phyloP scores from a whole-genome alignment of 345 rosid genomes.

The Gossypium raimondii region DNA sequence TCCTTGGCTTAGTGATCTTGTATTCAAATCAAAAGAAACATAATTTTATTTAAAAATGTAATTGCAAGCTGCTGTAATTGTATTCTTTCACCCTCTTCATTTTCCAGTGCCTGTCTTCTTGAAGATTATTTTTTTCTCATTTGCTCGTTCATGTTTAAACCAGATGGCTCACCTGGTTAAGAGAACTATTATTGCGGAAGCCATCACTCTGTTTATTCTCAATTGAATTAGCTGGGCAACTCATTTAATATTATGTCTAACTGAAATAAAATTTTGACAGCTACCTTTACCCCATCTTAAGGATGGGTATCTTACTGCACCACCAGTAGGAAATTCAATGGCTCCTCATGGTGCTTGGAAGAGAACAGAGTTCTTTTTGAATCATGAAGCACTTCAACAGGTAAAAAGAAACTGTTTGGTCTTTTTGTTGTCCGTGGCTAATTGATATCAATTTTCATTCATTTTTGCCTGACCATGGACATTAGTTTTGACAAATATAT shows the following conservation, averaged over 20 bases:
- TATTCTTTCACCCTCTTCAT: neutral
- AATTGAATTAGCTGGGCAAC: neutral
- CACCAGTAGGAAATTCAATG: neutral
- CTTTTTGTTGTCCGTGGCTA: neutral
- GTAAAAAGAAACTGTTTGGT: neutral
- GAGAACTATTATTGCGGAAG: neutral
- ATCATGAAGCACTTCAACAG: slow-evolving; percentile 16
- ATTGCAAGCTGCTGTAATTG: neutral
- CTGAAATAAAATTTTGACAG: slow-evolving; percentile 9
- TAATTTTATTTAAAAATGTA: neutral
- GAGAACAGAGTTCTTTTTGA: slow-evolving; percentile 11
- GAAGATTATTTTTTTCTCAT: neutral
- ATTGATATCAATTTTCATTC: neutral
- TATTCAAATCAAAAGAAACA: neutral
- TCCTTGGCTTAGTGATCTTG: slow-evolving; percentile 2
- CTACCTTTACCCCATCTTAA: slow-evolving; percentile 12
- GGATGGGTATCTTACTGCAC: slow-evolving; percentile 12
- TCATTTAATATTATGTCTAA: neutral
- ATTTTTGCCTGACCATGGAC: neutral
- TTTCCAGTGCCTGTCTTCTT: neutral
- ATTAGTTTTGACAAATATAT: neutral
- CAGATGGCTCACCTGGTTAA: neutral
- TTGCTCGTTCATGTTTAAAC: neutral
- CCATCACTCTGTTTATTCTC: neutral
- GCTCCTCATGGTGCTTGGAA: slow-evolving; percentile 15